Evolutionary conservation across 1,139 yeast species (phyloP).

Genomic region (Geotrichum aggregatum): DNA sequence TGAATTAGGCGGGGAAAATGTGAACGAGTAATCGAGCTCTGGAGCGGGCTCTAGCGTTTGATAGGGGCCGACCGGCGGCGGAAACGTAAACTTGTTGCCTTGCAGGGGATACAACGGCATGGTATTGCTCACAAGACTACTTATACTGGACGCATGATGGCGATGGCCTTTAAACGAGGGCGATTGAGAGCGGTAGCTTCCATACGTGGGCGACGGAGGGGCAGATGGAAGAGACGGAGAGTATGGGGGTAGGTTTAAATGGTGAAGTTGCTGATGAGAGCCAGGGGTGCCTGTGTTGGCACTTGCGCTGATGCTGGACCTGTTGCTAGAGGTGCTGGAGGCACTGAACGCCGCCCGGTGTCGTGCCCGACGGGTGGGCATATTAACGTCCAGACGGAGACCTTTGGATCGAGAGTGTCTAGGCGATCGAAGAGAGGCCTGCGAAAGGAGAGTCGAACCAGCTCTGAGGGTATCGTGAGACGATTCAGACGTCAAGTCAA

Average conservation of each 20-base stretch:
- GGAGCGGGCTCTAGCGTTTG: background rate
- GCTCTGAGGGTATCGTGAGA: background rate
- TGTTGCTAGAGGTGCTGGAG: slow-evolving; percentile 6
- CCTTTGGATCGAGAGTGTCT: background rate
- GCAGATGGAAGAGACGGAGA: slow-evolving; percentile 6
- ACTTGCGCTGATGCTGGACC: background rate
- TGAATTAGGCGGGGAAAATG: slow-evolving; percentile 4
- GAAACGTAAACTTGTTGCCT: background rate
- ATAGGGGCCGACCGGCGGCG: slow-evolving; percentile 7
- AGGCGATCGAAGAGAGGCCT: no score
- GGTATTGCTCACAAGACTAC: background rate
- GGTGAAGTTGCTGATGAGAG: slow-evolving; percentile 3
- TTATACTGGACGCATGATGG: slow-evolving; percentile 2
- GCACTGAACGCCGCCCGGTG: background rate
- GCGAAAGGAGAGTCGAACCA: background rate
- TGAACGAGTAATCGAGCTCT: background rate
- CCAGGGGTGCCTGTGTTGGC: background rate
- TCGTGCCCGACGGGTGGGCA: background rate
- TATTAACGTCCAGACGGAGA: background rate
- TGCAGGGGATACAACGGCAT: background rate
- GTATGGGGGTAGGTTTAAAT: slow-evolving; percentile 6
- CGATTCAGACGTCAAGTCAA: background rate
- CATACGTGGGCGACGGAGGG: slow-evolving; percentile 2
- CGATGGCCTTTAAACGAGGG: slow-evolving; percentile 4
- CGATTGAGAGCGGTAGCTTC: slow-evolving; percentile 3